Conservation (phyloP, 768 basidiomycete genomes). For the Russula olivacea region DNA sequence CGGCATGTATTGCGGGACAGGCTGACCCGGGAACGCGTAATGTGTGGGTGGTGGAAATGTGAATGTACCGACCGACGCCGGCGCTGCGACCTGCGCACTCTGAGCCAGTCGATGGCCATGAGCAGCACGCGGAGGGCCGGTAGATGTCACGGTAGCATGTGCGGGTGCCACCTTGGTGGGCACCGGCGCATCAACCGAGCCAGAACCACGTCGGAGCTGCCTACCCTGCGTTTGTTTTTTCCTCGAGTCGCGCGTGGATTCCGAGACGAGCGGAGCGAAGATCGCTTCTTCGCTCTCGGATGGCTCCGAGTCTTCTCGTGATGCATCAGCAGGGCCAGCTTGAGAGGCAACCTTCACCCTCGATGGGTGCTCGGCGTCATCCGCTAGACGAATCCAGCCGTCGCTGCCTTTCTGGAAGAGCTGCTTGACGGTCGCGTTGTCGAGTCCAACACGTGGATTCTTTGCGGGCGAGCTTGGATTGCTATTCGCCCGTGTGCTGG, state of each 20-base stretch:
- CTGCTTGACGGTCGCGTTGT: conserved; percentile 20
- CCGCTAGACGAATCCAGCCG: conserved; percentile 24
- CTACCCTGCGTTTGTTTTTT: conserved; percentile 11
- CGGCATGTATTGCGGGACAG: conserved; percentile 5
- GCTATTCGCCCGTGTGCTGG: not conserved
- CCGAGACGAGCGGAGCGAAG: conserved; percentile 4
- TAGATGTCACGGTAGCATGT: not conserved
- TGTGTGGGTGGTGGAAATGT: conserved; percentile 24
- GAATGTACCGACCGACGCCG: conserved; percentile 22
- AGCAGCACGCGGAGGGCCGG: not conserved
- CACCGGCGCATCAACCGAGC: not conserved
- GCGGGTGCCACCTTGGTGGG: not conserved
- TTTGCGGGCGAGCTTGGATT: conserved; percentile 2
- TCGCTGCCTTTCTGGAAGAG: conserved; percentile 25
- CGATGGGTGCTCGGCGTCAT: conserved; percentile 8
- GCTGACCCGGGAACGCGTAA: conserved; percentile 2
- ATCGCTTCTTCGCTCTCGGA: conserved; percentile 14
- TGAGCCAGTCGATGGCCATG: conserved; percentile 3
- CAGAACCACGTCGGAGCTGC: conserved; percentile 10
- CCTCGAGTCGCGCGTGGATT: conserved; percentile 11
- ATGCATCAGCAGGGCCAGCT: not conserved
- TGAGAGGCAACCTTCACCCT: not conserved
- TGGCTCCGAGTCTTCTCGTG: conserved; percentile 19
- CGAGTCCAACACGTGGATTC: conserved; percentile 8
- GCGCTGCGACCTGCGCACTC: conserved; percentile 14